Conservation (phyloP, 805 yeast species). For the Wickerhamia fluorescens region DNA sequence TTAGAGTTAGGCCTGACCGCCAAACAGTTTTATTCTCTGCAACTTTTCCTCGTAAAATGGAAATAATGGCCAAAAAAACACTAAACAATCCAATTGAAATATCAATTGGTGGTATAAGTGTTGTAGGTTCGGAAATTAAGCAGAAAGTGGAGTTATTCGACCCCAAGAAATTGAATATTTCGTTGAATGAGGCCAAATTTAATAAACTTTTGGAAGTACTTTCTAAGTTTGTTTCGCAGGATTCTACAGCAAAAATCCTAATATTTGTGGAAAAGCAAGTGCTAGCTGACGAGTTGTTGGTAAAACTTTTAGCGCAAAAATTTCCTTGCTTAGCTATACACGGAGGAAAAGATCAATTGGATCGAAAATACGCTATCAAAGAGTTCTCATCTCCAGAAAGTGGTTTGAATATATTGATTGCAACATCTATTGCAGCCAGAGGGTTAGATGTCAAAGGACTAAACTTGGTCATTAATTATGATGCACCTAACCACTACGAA, state of each 20-base stretch:
- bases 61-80: conserved; percentile 60
- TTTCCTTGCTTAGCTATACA: conserved; percentile 67
- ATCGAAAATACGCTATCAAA: conserved; percentile 65
- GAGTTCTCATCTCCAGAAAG: conserved; percentile 55
- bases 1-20: conserved; percentile 72
- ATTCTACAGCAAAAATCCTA: conserved; percentile 46
- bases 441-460: conserved; percentile 91
- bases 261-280: conserved; percentile 86
- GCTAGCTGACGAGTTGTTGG: conserved; percentile 67
- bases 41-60: conserved; percentile 81
- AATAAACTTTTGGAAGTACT: conserved; percentile 46
- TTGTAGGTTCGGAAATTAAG: conserved; percentile 72
- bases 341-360: conserved; percentile 87
- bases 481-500: conserved; percentile 82
- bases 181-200: conserved; percentile 41
- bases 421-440: conserved; percentile 92
- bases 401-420: conserved; percentile 59
- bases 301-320: conserved; percentile 45
- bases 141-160: conserved; percentile 63
- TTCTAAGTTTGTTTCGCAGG: conserved; percentile 33
- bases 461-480: conserved; percentile 65
- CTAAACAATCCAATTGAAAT: conserved; percentile 65
- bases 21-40: conserved; percentile 93
- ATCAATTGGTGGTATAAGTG: conserved; percentile 70
- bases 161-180: conserved; percentile 19